Evolutionary conservation across 768 basidiomycete genomes (phyloP).

Genomic region (Daedaleopsis nitida): DNA sequence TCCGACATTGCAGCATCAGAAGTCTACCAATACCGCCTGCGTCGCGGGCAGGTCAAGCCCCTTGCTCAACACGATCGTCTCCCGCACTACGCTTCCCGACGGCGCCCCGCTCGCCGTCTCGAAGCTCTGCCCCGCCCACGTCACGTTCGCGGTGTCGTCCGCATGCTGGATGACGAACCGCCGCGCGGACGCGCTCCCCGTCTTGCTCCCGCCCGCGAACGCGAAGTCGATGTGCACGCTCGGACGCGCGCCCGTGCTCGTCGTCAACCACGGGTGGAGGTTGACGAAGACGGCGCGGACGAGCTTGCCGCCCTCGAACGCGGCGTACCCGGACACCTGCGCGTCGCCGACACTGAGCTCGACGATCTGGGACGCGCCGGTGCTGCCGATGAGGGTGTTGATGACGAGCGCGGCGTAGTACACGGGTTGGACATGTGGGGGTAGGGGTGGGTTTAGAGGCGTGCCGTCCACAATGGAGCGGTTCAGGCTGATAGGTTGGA

Average conservation of each 20-base stretch:
- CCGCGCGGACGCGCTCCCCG: constrained; percentile 14
- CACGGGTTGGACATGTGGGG: constrained; percentile 63
- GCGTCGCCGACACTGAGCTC: constrained; percentile 53
- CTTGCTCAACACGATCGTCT: constrained; percentile 21
- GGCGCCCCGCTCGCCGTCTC: constrained; percentile 26
- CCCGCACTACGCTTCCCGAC: constrained; percentile 16
- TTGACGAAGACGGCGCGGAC: constrained; percentile 61
- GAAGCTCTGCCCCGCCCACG: constrained; percentile 33
- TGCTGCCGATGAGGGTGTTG: constrained; percentile 56
- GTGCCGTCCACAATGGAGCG: constrained; percentile 62
- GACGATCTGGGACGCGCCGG: constrained; percentile 40
- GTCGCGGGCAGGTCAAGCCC: constrained; percentile 29
- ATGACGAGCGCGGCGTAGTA: constrained; percentile 69
- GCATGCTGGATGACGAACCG: constrained; percentile 30
- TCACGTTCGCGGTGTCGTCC: constrained; percentile 28
- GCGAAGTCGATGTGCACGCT: constrained; percentile 43
- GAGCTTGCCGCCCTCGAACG: constrained; percentile 50
- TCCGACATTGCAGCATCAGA: not conserved
- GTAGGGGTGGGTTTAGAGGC: constrained; percentile 46
- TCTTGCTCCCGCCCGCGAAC: constrained; percentile 28
- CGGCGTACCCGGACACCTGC: constrained; percentile 62
- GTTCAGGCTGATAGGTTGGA: constrained; percentile 63
- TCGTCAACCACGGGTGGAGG: constrained; percentile 45
- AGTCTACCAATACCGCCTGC: constrained; percentile 28
- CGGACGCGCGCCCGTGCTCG: constrained; percentile 38